A percentile compares a stretch with the other conserved stretches of the same genome.
phyloP scores from a whole-genome alignment of 257 asterid genomes.

The Lantana camara region DNA sequence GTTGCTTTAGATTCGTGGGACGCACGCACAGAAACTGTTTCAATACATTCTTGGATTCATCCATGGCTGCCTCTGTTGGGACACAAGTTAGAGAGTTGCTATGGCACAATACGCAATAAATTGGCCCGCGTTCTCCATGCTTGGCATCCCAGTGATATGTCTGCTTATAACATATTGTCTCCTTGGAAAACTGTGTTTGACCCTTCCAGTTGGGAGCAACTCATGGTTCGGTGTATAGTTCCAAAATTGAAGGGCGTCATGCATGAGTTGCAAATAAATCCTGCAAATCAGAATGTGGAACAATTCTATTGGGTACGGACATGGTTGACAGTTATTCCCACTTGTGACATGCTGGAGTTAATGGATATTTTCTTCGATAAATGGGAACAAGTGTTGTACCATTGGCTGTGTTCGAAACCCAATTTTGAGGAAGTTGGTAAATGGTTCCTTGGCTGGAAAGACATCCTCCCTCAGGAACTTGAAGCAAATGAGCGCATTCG shows the following conservation, averaged over 20 bases:
- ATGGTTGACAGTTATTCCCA: slow-evolving; percentile 73
- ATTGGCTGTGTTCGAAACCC: slow-evolving; percentile 73
- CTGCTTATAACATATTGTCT: slow-evolving; percentile 72
- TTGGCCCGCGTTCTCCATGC: slow-evolving; percentile 89
- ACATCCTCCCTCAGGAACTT: slow-evolving; percentile 74
- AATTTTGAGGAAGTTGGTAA: slow-evolving; percentile 74
- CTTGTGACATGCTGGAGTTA: slow-evolving; percentile 72
- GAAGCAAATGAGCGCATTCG: slow-evolving; percentile 71
- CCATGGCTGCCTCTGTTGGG: slow-evolving; percentile 90
- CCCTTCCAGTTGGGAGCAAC: slow-evolving; percentile 85
- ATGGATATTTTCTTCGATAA: slow-evolving; percentile 81
- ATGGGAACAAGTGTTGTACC: slow-evolving; percentile 87
- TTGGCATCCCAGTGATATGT: slow-evolving; percentile 89
- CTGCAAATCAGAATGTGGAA: slow-evolving; percentile 69
- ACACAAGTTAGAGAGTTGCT: slow-evolving; percentile 74
- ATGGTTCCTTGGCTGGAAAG: slow-evolving; percentile 91
- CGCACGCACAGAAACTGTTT: slow-evolving; percentile 79
- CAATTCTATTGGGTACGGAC: slow-evolving; percentile 66
- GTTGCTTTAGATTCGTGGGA: slow-evolving; percentile 92
- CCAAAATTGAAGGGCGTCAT: slow-evolving; percentile 67
- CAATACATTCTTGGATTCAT: slow-evolving; percentile 92
- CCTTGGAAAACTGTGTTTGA: slow-evolving; percentile 93
- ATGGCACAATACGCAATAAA: slow-evolving; percentile 69
- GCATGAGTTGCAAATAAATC: slow-evolving; percentile 77
- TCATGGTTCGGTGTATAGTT: slow-evolving; percentile 64